Evolutionary conservation across 306 rosid species (phyloP).

Genomic region (Calophaca sinica): DNA sequence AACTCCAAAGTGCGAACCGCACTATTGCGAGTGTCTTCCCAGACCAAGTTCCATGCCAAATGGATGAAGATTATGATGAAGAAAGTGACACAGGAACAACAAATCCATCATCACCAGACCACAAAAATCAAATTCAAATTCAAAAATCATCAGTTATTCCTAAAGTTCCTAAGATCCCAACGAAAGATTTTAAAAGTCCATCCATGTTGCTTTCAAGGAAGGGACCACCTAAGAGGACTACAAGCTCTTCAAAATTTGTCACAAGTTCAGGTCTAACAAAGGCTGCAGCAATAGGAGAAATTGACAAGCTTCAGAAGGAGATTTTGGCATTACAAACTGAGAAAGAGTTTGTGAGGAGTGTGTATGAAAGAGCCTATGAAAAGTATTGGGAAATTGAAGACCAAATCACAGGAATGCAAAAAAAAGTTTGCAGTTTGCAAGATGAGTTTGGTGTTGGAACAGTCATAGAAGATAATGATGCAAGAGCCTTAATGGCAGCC

Average conservation of each 20-base stretch:
- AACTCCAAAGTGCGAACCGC: constrained; percentile 90
- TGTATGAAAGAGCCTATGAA: constrained; percentile 69
- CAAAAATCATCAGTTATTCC: constrained; percentile 52
- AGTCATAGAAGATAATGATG: constrained; percentile 77
- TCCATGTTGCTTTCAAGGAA: constrained; percentile 65
- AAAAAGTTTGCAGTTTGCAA: constrained; percentile 67
- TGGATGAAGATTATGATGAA: constrained; percentile 62
- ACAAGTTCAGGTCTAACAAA: constrained; percentile 62
- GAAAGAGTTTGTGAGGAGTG: constrained; percentile 93
- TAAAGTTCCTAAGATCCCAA: constrained; percentile 64
- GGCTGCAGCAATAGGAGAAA: constrained; percentile 65
- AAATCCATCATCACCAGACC: constrained; percentile 42
- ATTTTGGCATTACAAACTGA: constrained; percentile 82
- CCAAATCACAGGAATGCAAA: constrained; percentile 65
- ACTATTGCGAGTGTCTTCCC: constrained; percentile 88
- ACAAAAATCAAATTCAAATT: constrained; percentile 10
- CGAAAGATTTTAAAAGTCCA: constrained; percentile 61
- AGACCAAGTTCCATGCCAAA: constrained; percentile 73
- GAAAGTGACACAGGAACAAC: constrained; percentile 49
- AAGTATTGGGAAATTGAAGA: constrained; percentile 84
- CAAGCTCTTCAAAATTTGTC: constrained; percentile 45
- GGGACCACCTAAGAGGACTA: constrained; percentile 44
- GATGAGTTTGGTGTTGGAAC: constrained; percentile 83
- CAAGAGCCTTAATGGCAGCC: constrained; percentile 79
- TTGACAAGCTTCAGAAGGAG: constrained; percentile 79